phyloP scores from a whole-genome alignment of 2,329 filamentous ascomycete species.

The Gremmenia infestans region DNA sequence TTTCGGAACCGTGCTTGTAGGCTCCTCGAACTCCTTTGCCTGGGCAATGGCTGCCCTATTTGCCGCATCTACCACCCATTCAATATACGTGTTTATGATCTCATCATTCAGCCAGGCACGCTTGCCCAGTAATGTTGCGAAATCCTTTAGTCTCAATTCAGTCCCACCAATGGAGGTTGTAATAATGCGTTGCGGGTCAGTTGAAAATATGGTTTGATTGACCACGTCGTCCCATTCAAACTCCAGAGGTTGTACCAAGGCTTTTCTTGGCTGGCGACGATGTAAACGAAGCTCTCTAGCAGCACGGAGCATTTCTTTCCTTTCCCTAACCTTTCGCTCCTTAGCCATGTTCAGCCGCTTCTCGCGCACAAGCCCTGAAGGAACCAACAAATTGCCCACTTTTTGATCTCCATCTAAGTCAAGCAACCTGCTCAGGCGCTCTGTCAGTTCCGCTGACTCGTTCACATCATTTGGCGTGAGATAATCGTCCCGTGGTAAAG shows the following conservation, averaged over 20 bases:
- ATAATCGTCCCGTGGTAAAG: not conserved
- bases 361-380: constrained; percentile 5
- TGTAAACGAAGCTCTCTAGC: constrained; percentile 23
- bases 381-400: not conserved
- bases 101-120: constrained; percentile 72
- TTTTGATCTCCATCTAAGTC: not conserved
- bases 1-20: constrained; percentile 48
- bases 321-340: constrained; percentile 14
- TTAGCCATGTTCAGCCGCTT: constrained; percentile 5
- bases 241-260: constrained; percentile 29
- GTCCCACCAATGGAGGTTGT: constrained; percentile 45
- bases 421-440: constrained; percentile 4
- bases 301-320: constrained; percentile 14
- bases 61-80: constrained; percentile 53
- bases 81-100: constrained; percentile 63
- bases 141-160: constrained; percentile 52
- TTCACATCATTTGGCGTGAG: not conserved
- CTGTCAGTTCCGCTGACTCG: not conserved
- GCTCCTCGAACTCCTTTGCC: constrained; percentile 16
- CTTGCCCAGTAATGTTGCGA: constrained; percentile 53
- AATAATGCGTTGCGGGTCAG: constrained; percentile 30
- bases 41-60: constrained; percentile 50
- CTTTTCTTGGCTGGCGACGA: constrained; percentile 20
- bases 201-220: constrained; percentile 26
- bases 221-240: constrained; percentile 37